Base-by-base conservation (phyloP, 192 early-diverging fungal genomes). In the Coemansia sp. region DNA sequence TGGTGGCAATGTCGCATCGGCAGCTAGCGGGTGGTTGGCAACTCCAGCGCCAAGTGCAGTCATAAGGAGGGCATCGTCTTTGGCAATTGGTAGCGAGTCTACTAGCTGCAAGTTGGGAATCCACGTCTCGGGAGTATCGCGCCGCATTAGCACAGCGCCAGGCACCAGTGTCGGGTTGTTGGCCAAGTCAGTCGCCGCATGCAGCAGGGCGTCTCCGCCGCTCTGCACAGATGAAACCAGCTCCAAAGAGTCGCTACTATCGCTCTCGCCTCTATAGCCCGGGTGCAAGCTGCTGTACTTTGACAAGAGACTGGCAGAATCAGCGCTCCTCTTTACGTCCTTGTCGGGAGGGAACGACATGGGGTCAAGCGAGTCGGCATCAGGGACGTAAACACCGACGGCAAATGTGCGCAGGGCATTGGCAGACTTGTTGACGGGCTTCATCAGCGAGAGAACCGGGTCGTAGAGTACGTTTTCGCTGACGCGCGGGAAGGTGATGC, bases 321-420 rank as follows among this genome's bases (percentile, higher is more conserved):
- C 20, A 4, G 32, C 39, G 32, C 56, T 55, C 24, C 38, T 4
- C 9, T 68, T 40, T 30, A 29, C 8, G 1, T 67, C 59, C 32
- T n/a, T 27, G 18, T 67, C 58, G 4, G 75, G 41, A 18, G 39
- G 61, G 64, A 78, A 76, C 27, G 58, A 41, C 16, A 68, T 45
- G 11, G 73, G 66, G 27, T 75, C 74, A 5, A 76, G 64, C 13
- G 47, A 24, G 10, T 70, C 66, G n/a, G 71, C 71, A 32, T 76
- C 58, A 15, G 70, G 58, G 18, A 84, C 41, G 39, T 80, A 84
- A 4, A 64, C 40, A 35, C 82, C 82, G n/a, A 84, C 74, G 3
- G 70, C 60, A 11, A 69, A 43, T 12, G 44, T 58, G 35, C 74
- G 70, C 50, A 84, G 24, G 0, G 61, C 44, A 2, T 24, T 30